These are phyloP conservation scores for Claviceps paspali DNA, from an alignment of 2,329 filamentous ascomycete genomes.

Conservation along the genomic window DNA sequence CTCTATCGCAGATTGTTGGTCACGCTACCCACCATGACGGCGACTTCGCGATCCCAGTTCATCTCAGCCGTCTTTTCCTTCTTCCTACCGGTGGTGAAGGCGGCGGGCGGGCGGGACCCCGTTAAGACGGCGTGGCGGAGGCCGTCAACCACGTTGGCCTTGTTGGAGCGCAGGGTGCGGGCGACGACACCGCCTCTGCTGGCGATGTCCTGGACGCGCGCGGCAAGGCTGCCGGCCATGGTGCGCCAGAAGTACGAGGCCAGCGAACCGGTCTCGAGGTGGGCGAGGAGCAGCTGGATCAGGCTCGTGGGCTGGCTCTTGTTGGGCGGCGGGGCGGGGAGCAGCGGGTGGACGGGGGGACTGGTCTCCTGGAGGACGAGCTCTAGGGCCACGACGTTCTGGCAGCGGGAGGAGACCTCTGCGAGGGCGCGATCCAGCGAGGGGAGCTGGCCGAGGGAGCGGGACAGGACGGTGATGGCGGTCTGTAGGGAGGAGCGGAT, in stretches of 20 bases:
- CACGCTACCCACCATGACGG: constrained; percentile 85
- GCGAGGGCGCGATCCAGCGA: constrained; percentile 66
- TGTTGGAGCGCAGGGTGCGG: constrained; percentile 63
- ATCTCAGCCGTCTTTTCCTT: constrained; percentile 32
- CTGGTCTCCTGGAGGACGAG: constrained; percentile 55
- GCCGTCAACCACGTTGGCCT: constrained; percentile 57
- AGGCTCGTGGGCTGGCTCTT: too few species aligned
- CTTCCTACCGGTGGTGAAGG: constrained; percentile 25
- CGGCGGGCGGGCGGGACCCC: constrained; percentile 54
- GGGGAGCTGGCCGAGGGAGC: constrained; percentile 66
- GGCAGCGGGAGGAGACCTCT: constrained; percentile 72
- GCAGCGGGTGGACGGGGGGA: constrained; percentile 52
- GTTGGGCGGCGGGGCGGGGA: constrained; percentile 22
- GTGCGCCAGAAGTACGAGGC: constrained; percentile 90
- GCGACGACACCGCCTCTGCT: constrained; percentile 71
- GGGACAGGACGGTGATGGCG: constrained; percentile 57
- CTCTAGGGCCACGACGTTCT: constrained; percentile 83
- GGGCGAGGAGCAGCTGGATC: constrained; percentile 54
- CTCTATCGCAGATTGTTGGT: constrained; percentile 36
- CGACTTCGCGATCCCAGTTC: constrained; percentile 77
- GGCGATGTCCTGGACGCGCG: constrained; percentile 72
- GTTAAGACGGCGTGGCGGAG: constrained; percentile 70
- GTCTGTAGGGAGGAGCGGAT: constrained; percentile 68
- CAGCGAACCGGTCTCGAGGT: constrained; percentile 77
- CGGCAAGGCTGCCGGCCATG: constrained; percentile 61